Evolutionary conservation across 2,329 filamentous ascomycete species (phyloP).

Genomic region (Sarocladiaceae sp.): DNA sequence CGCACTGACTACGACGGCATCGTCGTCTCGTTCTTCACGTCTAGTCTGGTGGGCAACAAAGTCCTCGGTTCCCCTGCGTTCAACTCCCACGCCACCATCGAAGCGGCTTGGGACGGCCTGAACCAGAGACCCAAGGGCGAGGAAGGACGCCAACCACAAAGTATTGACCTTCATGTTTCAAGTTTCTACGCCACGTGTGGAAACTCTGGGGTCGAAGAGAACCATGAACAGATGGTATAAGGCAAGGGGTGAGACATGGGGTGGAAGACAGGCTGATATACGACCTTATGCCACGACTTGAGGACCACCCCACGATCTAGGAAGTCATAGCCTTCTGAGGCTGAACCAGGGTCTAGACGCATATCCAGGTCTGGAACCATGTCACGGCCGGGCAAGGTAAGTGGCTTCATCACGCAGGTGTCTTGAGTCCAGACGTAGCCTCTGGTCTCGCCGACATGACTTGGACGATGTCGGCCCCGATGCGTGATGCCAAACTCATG

Average conservation of each 20-base stretch:
- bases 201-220: too few relatives aligned
- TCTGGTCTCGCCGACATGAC: too few relatives aligned
- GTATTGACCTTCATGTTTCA: conserved; percentile 1
- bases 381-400: too few relatives aligned
- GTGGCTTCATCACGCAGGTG: too few relatives aligned
- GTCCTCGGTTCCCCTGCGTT: neutral
- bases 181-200: neutral
- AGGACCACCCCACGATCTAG: too few relatives aligned
- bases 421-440: too few relatives aligned
- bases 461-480: too few relatives aligned
- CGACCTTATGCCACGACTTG: too few relatives aligned
- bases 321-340: too few relatives aligned
- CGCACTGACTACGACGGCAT: neutral
- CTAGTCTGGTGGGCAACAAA: neutral
- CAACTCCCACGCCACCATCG: neutral
- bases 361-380: too few relatives aligned
- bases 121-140: conserved; percentile 1
- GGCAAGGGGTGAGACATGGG: neutral
- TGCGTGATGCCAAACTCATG: too few relatives aligned
- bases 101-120: conserved; percentile 1
- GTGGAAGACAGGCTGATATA: neutral
- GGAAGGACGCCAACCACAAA: neutral
- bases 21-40: neutral
- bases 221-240: neutral
- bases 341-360: too few relatives aligned